A percentile compares a stretch with the other conserved stretches of the same genome.
Conservation (phyloP, 257 asterid genomes). For the Cinchona pubescens region DNA sequence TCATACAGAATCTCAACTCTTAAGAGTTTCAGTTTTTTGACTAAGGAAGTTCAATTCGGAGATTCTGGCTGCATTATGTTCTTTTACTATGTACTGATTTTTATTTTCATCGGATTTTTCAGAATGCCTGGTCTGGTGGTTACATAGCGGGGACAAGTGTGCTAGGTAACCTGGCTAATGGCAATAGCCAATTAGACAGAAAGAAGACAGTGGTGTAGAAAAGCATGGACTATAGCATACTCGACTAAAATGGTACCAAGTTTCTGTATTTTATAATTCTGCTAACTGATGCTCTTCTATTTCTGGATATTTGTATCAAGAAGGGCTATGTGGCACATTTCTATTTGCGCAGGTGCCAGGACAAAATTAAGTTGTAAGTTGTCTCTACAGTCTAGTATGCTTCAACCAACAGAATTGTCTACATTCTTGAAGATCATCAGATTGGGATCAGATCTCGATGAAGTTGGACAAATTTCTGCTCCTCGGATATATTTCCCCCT, state of each 20-base stretch:
- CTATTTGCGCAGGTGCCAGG: not conserved
- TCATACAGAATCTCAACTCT: not conserved
- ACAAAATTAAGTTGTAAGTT: not conserved
- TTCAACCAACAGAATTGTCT: not conserved
- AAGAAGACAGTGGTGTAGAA: slow-evolving; percentile 3
- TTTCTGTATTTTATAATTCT: not conserved
- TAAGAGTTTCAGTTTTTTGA: not conserved
- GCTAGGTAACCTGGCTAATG: slow-evolving; percentile 46
- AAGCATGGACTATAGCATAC: slow-evolving; percentile 4
- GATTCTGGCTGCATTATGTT: not conserved
- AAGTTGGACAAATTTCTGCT: not conserved
- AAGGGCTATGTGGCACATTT: not conserved
- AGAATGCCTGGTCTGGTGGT: slow-evolving; percentile 98
- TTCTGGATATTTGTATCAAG: not conserved
- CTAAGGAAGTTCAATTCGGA: not conserved
- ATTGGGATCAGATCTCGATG: not conserved
- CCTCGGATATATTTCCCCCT: not conserved
- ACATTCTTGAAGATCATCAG: not conserved
- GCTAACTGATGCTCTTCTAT: not conserved
- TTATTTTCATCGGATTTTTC: slow-evolving; percentile 23
- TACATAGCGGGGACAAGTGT: slow-evolving; percentile 84
- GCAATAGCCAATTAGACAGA: slow-evolving; percentile 24
- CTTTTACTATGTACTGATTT: not conserved
- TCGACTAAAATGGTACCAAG: not conserved
- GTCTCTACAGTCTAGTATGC: not conserved